Evolutionary conservation across 2,329 filamentous ascomycete genomes (phyloP).

Genomic region (Aspergillus hiratsukae): DNA sequence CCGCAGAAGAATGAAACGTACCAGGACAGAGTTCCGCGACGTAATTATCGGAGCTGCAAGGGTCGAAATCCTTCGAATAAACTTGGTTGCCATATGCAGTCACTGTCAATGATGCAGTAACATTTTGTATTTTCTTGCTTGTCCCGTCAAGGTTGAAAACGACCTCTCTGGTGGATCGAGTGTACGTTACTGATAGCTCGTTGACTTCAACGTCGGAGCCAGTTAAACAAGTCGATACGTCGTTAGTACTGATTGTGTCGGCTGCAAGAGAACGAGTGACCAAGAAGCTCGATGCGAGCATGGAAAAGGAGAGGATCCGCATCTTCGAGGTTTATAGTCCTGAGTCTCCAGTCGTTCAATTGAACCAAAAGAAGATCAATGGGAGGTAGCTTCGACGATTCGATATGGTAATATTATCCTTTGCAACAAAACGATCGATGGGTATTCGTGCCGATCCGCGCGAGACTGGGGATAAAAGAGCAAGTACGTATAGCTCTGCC

Average conservation of each 20-base stretch:
- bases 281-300: conserved; percentile 24
- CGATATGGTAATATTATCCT: neutral
- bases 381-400: neutral
- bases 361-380: neutral
- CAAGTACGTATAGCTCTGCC: neutral
- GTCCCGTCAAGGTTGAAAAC: conserved; percentile 78
- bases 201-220: conserved; percentile 63
- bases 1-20: conserved; percentile 38
- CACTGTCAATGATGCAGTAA: conserved; percentile 70
- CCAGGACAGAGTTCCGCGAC: conserved; percentile 76
- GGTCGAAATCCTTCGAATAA: conserved; percentile 77
- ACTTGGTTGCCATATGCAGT: conserved; percentile 79
- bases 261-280: conserved; percentile 51
- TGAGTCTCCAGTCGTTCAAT: neutral
- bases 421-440: neutral
- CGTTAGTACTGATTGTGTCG: conserved; percentile 73
- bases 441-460: neutral
- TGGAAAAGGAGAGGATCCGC: conserved; percentile 20
- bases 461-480: neutral
- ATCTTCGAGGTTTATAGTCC: conserved; percentile 13
- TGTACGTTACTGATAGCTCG: conserved; percentile 71
- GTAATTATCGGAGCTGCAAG: conserved; percentile 65
- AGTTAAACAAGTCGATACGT: conserved; percentile 68
- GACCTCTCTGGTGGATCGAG: conserved; percentile 67
- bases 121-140: conserved; percentile 70